Base-by-base conservation (phyloP, 768 basidiomycete species). In the Hysterangium stoloniferum region DNA sequence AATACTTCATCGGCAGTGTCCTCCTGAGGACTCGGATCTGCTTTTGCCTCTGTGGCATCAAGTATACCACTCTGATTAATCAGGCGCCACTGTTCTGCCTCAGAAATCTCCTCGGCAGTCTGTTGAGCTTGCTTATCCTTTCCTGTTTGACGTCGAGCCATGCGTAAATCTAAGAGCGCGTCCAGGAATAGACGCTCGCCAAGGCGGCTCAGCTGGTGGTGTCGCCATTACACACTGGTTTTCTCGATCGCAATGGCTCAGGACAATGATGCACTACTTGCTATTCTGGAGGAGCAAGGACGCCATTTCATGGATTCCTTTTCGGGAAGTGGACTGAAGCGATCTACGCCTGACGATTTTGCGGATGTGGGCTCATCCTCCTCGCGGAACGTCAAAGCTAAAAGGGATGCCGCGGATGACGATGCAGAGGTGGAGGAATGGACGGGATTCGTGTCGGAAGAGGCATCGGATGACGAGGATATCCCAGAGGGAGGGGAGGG, bases 81-180 rank as follows among this genome's bases (percentile, higher is more conserved):
- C 32, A 90, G 64, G 11, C 86, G 77, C 84, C 82, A 83, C 71
- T 89, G 78, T 62, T 90, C 87, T 1, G 83, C 79, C 60, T 86
- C 79, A 3, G 84, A 61, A 32, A 90, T 79, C 32, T 81, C 73
- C 37, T 75, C 52, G n/a, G 58, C 45, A 48, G 58, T 24, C 24
- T 12, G 33, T 41, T 42, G 57, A 29, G 52, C 40, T 46, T 45
- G 29, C 36, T 52, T 57, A 38, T 42, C 15, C 24, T 45, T 54
- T 22, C 54, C 44, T 63, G 62, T 53, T 60, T 59, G 54, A 28
- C 28, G 34, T 13, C 13, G 9, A 38, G 31, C 29, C 20, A n/a
- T 27, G 19, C 5, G 19, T 13, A 3, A 15, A 11, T n/a, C 22
- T 44, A n/a, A 44, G 9, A 44, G n/a, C 17, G n/a, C n/a, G 3